Conservation (phyloP, 1,284 basidiomycete species). For the Farysia itapuensis region DNA sequence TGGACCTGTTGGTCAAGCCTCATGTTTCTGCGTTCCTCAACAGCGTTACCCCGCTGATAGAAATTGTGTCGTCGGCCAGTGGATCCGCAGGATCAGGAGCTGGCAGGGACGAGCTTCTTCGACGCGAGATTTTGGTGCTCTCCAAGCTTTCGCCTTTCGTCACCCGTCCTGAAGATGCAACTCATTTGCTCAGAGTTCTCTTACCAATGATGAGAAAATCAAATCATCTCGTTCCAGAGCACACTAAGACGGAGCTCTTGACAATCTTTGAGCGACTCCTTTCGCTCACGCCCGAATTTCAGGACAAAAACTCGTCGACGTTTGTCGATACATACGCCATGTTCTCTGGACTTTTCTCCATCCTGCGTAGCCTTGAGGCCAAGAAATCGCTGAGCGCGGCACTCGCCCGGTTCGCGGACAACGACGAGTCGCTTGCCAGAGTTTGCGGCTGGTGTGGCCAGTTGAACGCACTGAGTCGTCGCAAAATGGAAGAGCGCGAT, state of each 20-base stretch:
- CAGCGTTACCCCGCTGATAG: constrained; percentile 67
- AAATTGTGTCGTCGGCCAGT: constrained; percentile 65
- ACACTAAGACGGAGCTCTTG: constrained; percentile 81
- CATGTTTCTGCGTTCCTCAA: constrained; percentile 75
- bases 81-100: constrained; percentile 65
- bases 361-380: constrained; percentile 38
- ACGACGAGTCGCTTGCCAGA: constrained; percentile 31
- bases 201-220: constrained; percentile 79
- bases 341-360: constrained; percentile 47
- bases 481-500: constrained; percentile 86
- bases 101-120: constrained; percentile 71
- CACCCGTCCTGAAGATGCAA: constrained; percentile 72
- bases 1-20: constrained; percentile 68
- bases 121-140: constrained; percentile 80
- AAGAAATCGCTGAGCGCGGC: constrained; percentile 41
- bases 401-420: constrained; percentile 45
- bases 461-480: constrained; percentile 82
- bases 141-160: constrained; percentile 78
- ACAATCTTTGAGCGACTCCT: constrained; percentile 75
- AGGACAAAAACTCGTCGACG: constrained; percentile 26
- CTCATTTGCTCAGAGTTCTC: constrained; percentile 74
- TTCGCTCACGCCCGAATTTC: constrained; percentile 71
- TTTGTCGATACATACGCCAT: constrained; percentile 43
- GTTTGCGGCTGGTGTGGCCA: constrained; percentile 39
- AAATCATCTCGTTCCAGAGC: constrained; percentile 77